phyloP scores from a whole-genome alignment of 805 yeast genomes.

The Metschnikowia sp. region DNA sequence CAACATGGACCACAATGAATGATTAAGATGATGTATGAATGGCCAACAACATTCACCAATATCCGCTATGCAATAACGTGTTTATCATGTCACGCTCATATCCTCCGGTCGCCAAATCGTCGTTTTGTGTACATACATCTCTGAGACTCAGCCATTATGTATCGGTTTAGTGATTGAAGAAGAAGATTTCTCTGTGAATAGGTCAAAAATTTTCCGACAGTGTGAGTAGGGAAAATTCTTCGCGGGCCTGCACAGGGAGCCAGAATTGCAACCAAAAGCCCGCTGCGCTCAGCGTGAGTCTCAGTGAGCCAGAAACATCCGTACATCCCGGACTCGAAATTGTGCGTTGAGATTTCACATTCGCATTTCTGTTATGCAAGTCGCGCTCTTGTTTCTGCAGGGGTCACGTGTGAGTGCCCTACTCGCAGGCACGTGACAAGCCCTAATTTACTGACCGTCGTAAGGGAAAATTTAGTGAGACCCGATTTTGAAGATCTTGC shows the following conservation, averaged over 20 bases:
- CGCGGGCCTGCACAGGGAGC: conserved; percentile 14
- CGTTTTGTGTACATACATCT: conserved; percentile 70
- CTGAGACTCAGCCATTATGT: conserved; percentile 91
- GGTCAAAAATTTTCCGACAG: conserved; percentile 15
- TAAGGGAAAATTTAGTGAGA: too few relatives aligned
- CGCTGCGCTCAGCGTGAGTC: too few relatives aligned
- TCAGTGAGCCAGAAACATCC: too few relatives aligned
- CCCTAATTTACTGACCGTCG: conserved; percentile 8
- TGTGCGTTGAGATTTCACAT: not conserved
- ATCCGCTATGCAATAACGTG: too few relatives aligned
- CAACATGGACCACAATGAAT: too few relatives aligned
- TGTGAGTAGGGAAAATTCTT: conserved; percentile 19
- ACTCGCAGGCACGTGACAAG: conserved; percentile 18
- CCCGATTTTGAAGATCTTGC: too few relatives aligned
- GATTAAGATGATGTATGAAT: too few relatives aligned
- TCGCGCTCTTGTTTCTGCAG: too few relatives aligned
- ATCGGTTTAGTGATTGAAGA: conserved; percentile 17
- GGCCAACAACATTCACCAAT: too few relatives aligned
- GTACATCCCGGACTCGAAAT: not conserved
- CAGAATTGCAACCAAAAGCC: not conserved
- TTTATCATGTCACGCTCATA: not conserved
- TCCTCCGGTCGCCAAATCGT: conserved; percentile 38
- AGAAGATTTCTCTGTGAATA: conserved; percentile 10
- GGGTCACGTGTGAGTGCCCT: conserved; percentile 14
- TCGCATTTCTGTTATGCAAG: too few relatives aligned